Percentiles rank a stretch among this genome's conserved stretches.
Conservation (phyloP, 2,329 filamentous ascomycete species). For the Neonectria magnoliae region DNA sequence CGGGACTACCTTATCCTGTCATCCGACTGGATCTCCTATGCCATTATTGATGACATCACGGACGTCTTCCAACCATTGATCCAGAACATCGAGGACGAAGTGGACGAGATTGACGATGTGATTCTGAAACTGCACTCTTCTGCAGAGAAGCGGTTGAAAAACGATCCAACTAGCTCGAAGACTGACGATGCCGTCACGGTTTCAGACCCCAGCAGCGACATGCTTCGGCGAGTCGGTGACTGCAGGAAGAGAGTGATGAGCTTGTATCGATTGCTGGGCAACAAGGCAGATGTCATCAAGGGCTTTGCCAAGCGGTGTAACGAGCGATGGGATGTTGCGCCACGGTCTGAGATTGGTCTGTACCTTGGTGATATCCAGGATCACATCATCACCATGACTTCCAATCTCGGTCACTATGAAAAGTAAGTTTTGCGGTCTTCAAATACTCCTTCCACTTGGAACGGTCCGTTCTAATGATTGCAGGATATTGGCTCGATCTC, state of each 20-base stretch:
- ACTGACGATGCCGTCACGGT: slow-evolving; percentile 56
- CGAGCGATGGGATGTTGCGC: slow-evolving; percentile 96
- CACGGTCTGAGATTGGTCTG: slow-evolving; percentile 93
- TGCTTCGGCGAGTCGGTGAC: slow-evolving; percentile 92
- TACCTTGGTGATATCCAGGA: slow-evolving; percentile 99
- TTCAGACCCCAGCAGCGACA: slow-evolving; percentile 72
- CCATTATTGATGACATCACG: slow-evolving; percentile 97
- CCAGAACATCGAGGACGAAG: slow-evolving; percentile 92
- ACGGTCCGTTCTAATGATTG: slow-evolving; percentile 18
- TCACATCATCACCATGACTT: slow-evolving; percentile 99
- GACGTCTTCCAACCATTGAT: slow-evolving; percentile 95
- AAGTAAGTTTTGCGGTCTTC: slow-evolving; percentile 68
- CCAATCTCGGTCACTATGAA: slow-evolving; percentile 94
- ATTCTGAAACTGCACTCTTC: slow-evolving; percentile 84
- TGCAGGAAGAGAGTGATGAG: slow-evolving; percentile 98
- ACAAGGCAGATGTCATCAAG: slow-evolving; percentile 99
- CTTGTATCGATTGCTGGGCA: slow-evolving; percentile 89
- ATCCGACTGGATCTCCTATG: slow-evolving; percentile 98
- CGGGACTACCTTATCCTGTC: slow-evolving; percentile 93
- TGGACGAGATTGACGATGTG: slow-evolving; percentile 94
- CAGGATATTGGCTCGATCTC: slow-evolving; percentile 88
- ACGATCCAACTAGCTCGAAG: slow-evolving; percentile 56
- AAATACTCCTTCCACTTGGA: not conserved
- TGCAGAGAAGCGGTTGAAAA: slow-evolving; percentile 54
- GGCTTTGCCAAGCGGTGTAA: slow-evolving; percentile 98